Evolutionary conservation across 805 yeast species (phyloP).

Genomic region (Zygosaccharomyces bisporus): DNA sequence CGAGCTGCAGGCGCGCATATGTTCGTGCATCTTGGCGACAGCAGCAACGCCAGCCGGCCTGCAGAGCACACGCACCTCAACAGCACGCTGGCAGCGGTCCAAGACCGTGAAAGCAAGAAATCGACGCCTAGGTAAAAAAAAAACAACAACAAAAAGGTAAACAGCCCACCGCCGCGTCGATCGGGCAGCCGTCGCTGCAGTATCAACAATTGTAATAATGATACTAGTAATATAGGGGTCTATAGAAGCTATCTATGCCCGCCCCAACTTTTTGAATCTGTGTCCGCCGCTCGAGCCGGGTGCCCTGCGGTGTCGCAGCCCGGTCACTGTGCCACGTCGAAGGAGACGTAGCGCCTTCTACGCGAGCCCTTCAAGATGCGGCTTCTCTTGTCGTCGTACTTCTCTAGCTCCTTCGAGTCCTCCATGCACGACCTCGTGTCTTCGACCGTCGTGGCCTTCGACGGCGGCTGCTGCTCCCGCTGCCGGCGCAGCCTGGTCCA

Average conservation of each 20-base stretch:
- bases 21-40: too few relatives aligned
- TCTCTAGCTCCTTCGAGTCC: constrained; percentile 19
- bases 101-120: too few relatives aligned
- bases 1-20: too few relatives aligned
- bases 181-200: too few relatives aligned
- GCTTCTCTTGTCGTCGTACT: constrained; percentile 26
- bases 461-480: neutral
- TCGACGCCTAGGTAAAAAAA: too few relatives aligned
- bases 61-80: too few relatives aligned
- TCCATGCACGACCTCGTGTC: constrained; percentile 11
- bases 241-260: constrained; percentile 7
- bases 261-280: neutral
- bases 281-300: too few relatives aligned
- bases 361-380: constrained; percentile 23
- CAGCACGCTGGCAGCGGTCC: too few relatives aligned
- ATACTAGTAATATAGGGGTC: neutral
- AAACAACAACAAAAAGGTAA: too few relatives aligned
- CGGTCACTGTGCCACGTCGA: constrained; percentile 2
- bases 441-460: constrained; percentile 5
- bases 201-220: neutral
- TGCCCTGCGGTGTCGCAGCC: too few relatives aligned
- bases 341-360: constrained; percentile 16
- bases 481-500: neutral
- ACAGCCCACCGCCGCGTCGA: too few relatives aligned
- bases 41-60: too few relatives aligned